phyloP scores from a whole-genome alignment of 345 rosid genomes.

The Arabidopsis suecica region DNA sequence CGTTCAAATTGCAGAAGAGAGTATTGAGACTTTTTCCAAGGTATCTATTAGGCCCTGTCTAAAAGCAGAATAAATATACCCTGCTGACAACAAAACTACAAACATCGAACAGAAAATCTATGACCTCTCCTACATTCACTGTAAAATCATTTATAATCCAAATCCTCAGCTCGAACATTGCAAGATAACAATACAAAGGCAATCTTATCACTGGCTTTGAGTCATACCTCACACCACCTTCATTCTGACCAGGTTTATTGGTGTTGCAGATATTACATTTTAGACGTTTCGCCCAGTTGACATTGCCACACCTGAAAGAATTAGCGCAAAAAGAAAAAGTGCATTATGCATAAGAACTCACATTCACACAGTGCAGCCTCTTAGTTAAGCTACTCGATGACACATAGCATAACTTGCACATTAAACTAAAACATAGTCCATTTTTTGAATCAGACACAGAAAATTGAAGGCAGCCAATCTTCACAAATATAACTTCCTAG shows the following conservation, averaged over 20 bases:
- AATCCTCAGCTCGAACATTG: not conserved
- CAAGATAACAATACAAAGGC: constrained; percentile 16
- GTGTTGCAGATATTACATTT: constrained; percentile 98
- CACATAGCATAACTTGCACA: constrained; percentile 5
- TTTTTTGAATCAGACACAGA: not conserved
- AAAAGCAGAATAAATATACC: constrained; percentile 3
- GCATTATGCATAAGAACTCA: not conserved
- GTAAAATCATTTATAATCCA: not conserved
- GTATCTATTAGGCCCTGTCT: constrained; percentile 9
- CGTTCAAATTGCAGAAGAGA: not conserved
- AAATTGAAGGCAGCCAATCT: not conserved
- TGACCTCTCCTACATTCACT: not conserved
- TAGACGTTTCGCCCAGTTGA: constrained; percentile 95
- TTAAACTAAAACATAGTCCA: not conserved
- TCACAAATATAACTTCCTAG: not conserved
- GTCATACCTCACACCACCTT: constrained; percentile 93
- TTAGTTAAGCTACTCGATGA: constrained; percentile 2
- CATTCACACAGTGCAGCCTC: constrained; percentile 5
- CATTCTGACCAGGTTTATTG: constrained; percentile 91
- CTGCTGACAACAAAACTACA: not conserved
- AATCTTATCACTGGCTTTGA: not conserved
- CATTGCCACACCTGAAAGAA: constrained; percentile 86
- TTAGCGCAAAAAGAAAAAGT: not conserved
- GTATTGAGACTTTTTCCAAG: not conserved
- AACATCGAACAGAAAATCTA: not conserved